These are phyloP conservation scores for Sutorius eximius DNA, from an alignment of 1,284 basidiomycete species.

Conservation along the genomic window DNA sequence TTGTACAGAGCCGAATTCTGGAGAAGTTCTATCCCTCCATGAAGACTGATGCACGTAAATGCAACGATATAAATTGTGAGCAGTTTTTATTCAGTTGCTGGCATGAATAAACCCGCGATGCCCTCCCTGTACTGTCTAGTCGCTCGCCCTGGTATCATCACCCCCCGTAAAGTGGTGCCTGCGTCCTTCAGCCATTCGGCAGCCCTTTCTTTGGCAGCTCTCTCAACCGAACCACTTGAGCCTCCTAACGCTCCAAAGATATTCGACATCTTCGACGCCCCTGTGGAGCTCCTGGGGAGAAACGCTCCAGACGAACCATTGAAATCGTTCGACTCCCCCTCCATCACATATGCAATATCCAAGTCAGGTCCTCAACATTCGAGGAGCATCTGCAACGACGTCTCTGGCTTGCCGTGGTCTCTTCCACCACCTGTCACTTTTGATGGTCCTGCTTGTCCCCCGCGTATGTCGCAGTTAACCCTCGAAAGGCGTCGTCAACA, in stretches of 20 bases:
- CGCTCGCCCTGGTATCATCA: conserved; percentile 2
- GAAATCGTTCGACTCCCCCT: not conserved
- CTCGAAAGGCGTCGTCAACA: conserved; percentile 17
- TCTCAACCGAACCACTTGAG: conserved; percentile 4
- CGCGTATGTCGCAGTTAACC: conserved; percentile 27
- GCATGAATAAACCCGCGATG: conserved; percentile 15
- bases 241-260: conserved; percentile 14
- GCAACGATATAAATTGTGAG: conserved; percentile 22
- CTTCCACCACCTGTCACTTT: conserved; percentile 46
- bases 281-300: conserved; percentile 35
- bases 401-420: conserved; percentile 20
- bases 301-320: not conserved
- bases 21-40: not conserved
- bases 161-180: conserved; percentile 10
- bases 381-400: conserved; percentile 2
- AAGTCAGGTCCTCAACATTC: not conserved
- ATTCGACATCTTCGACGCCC: conserved; percentile 47
- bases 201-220: conserved; percentile 4
- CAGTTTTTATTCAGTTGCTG: not conserved
- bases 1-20: not conserved
- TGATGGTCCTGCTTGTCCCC: conserved; percentile 46
- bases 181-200: conserved; percentile 9
- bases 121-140: conserved; percentile 8
- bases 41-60: not conserved
- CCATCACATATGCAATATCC: not conserved